These are phyloP conservation scores for Fagopyrum homotropicum DNA, from an alignment of 148 eudicot genomes.

Conservation along the genomic window DNA sequence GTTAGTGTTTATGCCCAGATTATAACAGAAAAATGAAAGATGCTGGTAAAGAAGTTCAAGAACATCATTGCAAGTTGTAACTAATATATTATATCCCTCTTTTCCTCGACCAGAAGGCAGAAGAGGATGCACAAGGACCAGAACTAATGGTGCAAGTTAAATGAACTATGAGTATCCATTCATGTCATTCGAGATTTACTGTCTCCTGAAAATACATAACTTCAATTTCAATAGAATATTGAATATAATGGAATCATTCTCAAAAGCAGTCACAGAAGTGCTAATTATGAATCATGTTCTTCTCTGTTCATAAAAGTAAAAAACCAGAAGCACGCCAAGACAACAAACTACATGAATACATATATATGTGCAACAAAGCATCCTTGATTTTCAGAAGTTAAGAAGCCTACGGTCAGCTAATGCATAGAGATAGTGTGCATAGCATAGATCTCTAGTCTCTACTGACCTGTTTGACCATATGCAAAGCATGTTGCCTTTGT, in stretches of 20 bases:
- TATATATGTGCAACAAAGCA: neutral
- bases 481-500: slow-evolving; percentile 99
- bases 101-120: neutral
- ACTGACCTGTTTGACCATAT: slow-evolving; percentile 91
- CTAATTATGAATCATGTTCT: neutral
- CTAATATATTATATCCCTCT: neutral
- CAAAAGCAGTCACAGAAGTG: neutral
- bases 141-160: neutral
- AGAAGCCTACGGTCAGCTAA: neutral
- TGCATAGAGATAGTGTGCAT: neutral
- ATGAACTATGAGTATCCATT: neutral
- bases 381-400: slow-evolving; percentile 3
- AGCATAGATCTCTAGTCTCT: slow-evolving; percentile 17
- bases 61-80: neutral
- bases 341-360: neutral
- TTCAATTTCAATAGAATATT: neutral
- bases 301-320: neutral
- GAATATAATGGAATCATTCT: neutral
- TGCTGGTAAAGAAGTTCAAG: neutral
- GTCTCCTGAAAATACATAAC: neutral
- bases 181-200: neutral
- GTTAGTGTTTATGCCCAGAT: neutral
- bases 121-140: neutral
- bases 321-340: neutral
- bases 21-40: neutral